phyloP scores from a whole-genome alignment of 2,329 filamentous ascomycete genomes.

The Biscogniauxia marginata region DNA sequence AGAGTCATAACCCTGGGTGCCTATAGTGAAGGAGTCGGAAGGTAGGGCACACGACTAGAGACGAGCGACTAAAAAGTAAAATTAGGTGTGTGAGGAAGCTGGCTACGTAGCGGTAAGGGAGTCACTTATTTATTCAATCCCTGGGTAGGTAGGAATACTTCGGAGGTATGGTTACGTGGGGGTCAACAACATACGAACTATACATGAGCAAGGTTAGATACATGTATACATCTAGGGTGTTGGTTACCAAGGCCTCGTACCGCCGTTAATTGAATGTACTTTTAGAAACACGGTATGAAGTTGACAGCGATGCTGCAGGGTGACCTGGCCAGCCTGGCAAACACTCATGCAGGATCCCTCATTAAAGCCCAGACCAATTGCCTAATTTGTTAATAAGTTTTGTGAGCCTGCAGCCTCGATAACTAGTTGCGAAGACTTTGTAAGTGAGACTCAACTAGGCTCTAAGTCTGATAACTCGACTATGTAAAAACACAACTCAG shows the following conservation, averaged over 20 bases:
- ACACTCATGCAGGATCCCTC: slow-evolving; percentile 20
- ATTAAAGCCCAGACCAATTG: slow-evolving; percentile 15
- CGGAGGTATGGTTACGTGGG: not conserved
- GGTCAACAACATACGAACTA: not conserved
- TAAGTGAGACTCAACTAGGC: slow-evolving; percentile 3
- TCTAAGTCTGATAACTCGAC: slow-evolving; percentile 7
- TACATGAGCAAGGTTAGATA: not conserved
- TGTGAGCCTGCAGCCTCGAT: not conserved
- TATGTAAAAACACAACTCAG: slow-evolving; percentile 10
- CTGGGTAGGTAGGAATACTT: not conserved
- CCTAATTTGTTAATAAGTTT: slow-evolving; percentile 17
- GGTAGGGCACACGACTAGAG: not conserved
- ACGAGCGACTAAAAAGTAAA: not conserved
- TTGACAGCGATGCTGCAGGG: slow-evolving; percentile 18
- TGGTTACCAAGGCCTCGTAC: not conserved
- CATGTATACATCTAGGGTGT: not conserved
- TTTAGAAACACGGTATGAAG: not conserved
- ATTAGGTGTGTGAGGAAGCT: not conserved
- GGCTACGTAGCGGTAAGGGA: not conserved
- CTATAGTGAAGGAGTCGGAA: not conserved
- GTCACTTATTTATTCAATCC: not conserved
- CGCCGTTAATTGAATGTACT: not conserved
- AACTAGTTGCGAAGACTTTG: slow-evolving; percentile 5
- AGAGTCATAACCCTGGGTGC: not conserved
- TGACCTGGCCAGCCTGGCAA: slow-evolving; percentile 15